phyloP scores from a whole-genome alignment of 1,284 basidiomycete genomes.

The Termitomyces sp. region DNA sequence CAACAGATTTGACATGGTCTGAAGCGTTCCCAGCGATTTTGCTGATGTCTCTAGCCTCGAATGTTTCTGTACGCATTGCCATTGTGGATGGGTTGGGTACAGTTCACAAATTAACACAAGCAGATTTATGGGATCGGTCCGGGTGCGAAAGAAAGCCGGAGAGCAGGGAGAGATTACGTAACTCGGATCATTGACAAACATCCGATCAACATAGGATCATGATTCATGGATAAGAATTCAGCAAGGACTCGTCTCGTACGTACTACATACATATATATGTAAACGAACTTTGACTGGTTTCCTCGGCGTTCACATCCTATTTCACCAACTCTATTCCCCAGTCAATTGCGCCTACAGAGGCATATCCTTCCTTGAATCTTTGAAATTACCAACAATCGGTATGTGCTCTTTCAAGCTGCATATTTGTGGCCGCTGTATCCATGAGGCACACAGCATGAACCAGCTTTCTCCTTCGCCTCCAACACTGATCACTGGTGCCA shows the following conservation, averaged over 20 bases:
- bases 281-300: background rate
- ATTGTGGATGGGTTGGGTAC: background rate
- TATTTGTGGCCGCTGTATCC: background rate
- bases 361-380: background rate
- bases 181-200: background rate
- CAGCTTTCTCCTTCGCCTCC: background rate
- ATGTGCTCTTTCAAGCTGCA: background rate
- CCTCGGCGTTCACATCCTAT: background rate
- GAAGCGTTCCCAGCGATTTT: slow-evolving; percentile 42
- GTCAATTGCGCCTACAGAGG: background rate
- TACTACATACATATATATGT: too few species aligned
- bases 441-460: slow-evolving; percentile 11
- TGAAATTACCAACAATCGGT: background rate
- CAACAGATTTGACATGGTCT: slow-evolving; percentile 32
- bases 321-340: background rate
- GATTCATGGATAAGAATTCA: background rate
- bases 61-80: slow-evolving; percentile 3
- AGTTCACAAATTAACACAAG: background rate
- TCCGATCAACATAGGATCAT: background rate
- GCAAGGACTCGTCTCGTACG: too few species aligned
- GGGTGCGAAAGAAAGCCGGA: slow-evolving; percentile 12
- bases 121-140: slow-evolving; percentile 2
- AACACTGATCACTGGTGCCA: slow-evolving; percentile 4
- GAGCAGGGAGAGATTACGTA: background rate
- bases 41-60: slow-evolving; percentile 18